Evolutionary conservation across 768 basidiomycete genomes (phyloP), one percentile per base, ranked within the genome.

Genomic region (Chalciporus chontae): DNA sequence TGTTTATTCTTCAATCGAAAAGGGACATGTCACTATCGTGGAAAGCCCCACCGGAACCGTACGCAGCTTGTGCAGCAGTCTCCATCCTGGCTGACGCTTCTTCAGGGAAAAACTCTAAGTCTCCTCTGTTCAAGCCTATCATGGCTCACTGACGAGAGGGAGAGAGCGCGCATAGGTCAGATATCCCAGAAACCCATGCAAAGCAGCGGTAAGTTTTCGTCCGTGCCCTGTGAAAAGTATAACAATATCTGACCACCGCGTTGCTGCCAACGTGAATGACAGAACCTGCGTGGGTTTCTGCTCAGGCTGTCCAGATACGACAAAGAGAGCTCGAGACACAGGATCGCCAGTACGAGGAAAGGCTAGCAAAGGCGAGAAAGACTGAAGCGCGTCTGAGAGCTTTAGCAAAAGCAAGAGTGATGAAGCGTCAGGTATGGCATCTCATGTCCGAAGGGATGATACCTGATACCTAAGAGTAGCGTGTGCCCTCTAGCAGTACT

Each of bases 1-100:
- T 55, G 71, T 98, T 1, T 97, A 94, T 66, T 59, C 76, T 6
- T 76, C 86, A 0, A 87, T 96, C 40, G 91, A 94, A 64, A 56
- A 71, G n/a, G 72, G 72, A 40, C 82, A 83, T 55, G 79, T 96
- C 15, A 80, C 91, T 1, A 85, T 97, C 43, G 77, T 94, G 26
- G 91, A 94, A 67, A 90, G 87, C 56, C 92, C 92, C 0, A 94
- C 92, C 0, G 92, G 91, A 58, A 94, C 91, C 21, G 91, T 90
- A 50, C 66, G 79, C 60, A 38, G 31, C 8, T 24, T 23, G 13
- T 48, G 24, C 4, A 36, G 19, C 32, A 6, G n/a, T 15, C 31
- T 15, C 24, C 18, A 13, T 21, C 27, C 21, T 43, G 14, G 17
- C 23, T 50, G 42, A 54, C 48, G 5, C 29, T 26, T 19, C 3